These are phyloP conservation scores for Penicillium occitanis DNA, from an alignment of 2,329 filamentous ascomycete genomes.

Conservation along the genomic window DNA sequence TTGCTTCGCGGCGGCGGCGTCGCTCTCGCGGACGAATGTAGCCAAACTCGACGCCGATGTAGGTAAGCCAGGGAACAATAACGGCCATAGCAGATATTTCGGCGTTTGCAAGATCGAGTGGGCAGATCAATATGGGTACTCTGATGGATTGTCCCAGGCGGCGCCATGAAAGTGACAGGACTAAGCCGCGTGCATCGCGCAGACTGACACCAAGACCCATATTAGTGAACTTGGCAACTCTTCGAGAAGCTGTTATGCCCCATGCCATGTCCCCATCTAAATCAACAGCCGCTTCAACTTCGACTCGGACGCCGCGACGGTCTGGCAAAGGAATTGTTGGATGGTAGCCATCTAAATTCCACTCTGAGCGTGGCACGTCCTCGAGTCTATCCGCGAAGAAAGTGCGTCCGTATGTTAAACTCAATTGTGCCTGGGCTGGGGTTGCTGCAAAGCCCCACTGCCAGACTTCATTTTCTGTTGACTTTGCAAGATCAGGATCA, in stretches of 20 bases:
- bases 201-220: conserved; percentile 43
- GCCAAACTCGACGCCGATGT: conserved; percentile 44
- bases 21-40: conserved; percentile 41
- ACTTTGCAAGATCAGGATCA: neutral
- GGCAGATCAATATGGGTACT: conserved; percentile 41
- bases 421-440: conserved; percentile 31
- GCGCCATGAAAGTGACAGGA: conserved; percentile 42
- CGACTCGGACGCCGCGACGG: conserved; percentile 37
- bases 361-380: conserved; percentile 38
- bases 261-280: conserved; percentile 35
- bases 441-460: conserved; percentile 32
- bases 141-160: conserved; percentile 43
- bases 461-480: conserved; percentile 33
- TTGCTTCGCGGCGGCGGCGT: conserved; percentile 35
- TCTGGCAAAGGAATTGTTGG: conserved; percentile 31
- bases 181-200: conserved; percentile 35
- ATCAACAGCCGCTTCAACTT: conserved; percentile 31
- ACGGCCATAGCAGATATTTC: conserved; percentile 39
- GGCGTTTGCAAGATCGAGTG: conserved; percentile 34
- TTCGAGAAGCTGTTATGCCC: conserved; percentile 38
- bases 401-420: conserved; percentile 38
- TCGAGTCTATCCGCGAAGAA: conserved; percentile 39
- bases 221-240: conserved; percentile 39
- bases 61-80: conserved; percentile 41
- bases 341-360: conserved; percentile 43